Evolutionary conservation across 768 basidiomycete genomes (phyloP), one percentile per base, ranked within the genome.

Genomic region (Pleurotus eryngii): DNA sequence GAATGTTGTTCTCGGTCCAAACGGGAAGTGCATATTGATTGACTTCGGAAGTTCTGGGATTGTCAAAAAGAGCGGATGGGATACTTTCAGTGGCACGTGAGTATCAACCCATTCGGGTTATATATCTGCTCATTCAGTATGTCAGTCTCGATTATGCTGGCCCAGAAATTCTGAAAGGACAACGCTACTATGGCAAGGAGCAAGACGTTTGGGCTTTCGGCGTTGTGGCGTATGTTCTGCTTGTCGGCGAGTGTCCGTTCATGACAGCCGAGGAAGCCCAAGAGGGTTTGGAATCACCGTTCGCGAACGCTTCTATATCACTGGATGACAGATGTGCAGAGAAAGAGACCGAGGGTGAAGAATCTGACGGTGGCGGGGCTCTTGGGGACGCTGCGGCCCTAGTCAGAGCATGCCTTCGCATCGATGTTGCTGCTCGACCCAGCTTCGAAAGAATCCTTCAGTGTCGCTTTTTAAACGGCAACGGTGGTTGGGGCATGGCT

Each of bases 131-230:
- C 17, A 30, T 59, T 53, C 57, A 42, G 45, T 59, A 49, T 57
- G 53, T 51, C 60, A 93, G 92, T 15, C 75, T 94, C 63, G 94
- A 96, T 70, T 98, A 98, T 68, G 96, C 96, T 14, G 92, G 91
- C 7, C 97, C 96, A 39, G 96, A 99, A 71, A 98, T 99, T 57
- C 74, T 99, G 27, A 86, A 93, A 15, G 96, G 96, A 3, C 94
- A 97, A 68, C 83, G 91, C 49, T 99, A 99, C 70, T 82, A 90
- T 61, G 97, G 96, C 37, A 95, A 95, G 67, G 94, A 96, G 68
- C 95, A 98, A 71, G 96, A 99, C 64, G 90, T 98, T 2, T 99
- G 96, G 95, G 96, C 96, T 0, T 91, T 96, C 59, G 96, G 96
- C 12, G 95, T 98, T 20, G 93, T 99, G 18, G 94, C 88, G 11